Evolutionary conservation across 2,329 filamentous ascomycete genomes (phyloP), one percentile per base, ranked within the genome.

Genomic region (Calonectria ilicicola): DNA sequence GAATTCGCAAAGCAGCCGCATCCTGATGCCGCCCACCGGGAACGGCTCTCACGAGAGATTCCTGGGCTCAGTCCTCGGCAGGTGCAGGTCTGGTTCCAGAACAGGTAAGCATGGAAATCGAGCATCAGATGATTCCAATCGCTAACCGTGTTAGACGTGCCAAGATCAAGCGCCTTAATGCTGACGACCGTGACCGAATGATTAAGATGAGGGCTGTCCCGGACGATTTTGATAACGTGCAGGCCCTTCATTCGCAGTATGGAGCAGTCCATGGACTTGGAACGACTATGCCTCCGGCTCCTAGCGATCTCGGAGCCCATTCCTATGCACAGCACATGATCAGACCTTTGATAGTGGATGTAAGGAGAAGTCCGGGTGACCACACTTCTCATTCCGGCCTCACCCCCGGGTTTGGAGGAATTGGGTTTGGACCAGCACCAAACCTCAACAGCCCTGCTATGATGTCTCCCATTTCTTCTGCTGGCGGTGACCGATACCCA

Each of bases 21-120:
- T 82, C 96, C 96, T 9, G 96, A 98, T 85, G 96, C 96, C 47
- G 94, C 94, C 58, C 95, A 98, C 83, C 90, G 96, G 74, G 96
- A 98, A 82, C 90, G 95, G 58, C 87, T 98, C 44, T 96, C 96
- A 5, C 89, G 93, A 75, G 95, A 98, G 82, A 98, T 98, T 56
- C 96, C 96, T 38, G 96, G 96, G 1, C 86, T 98, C 62, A 98
- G 94, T 79, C 95, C 96, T 44, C 91, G 96, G 73, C 96, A 98
- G 82, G 96, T 98, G 27, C 96, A 98, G 84, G 96, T 98, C 63
- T 98, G 96, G 96, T 98, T 98, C 85, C 96, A 98, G 84, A 98
- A 98, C 85, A 91, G 96, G 96, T 98, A 89, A 79, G 89, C 81
- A 47, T 51, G 51, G 19, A 35, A 53, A 42, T 51, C 35, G 5